Percentiles rank a stretch among this genome's conserved stretches.
Conservation (phyloP, 2,329 filamentous ascomycete genomes). For the Xylaria sp. region DNA sequence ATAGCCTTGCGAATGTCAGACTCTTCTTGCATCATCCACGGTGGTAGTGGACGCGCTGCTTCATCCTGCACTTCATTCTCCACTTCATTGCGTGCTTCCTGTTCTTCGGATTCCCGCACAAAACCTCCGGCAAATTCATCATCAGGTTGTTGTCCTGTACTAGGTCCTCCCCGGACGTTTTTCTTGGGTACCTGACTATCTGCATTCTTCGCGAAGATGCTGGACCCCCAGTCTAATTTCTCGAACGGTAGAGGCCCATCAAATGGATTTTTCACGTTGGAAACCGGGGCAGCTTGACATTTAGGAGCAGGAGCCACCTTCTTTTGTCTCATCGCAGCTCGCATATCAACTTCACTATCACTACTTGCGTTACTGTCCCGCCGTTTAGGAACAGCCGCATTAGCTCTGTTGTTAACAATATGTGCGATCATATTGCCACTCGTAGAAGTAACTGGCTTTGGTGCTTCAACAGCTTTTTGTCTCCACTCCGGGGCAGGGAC, state of each 20-base stretch:
- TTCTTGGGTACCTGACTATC: slow-evolving; percentile 30
- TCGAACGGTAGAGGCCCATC: slow-evolving; percentile 89
- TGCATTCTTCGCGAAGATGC: slow-evolving; percentile 53
- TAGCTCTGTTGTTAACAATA: slow-evolving; percentile 74
- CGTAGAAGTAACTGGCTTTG: slow-evolving; percentile 54
- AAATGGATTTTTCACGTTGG: slow-evolving; percentile 65
- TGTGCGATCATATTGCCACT: slow-evolving; percentile 69
- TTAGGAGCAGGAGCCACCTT: slow-evolving; percentile 47
- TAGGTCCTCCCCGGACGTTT: slow-evolving; percentile 13
- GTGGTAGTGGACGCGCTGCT: slow-evolving; percentile 66
- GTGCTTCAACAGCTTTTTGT: slow-evolving; percentile 54
- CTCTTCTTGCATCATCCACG: slow-evolving; percentile 68
- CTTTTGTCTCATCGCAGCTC: slow-evolving; percentile 69
- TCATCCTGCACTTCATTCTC: slow-evolving; percentile 50
- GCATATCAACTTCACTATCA: slow-evolving; percentile 80
- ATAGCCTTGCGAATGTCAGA: slow-evolving; percentile 68
- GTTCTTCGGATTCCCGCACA: slow-evolving; percentile 32
- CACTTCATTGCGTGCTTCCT: slow-evolving; percentile 66
- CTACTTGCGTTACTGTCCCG: slow-evolving; percentile 59
- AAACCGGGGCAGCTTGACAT: slow-evolving; percentile 38
- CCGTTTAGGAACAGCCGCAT: slow-evolving; percentile 57
- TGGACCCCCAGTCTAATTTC: slow-evolving; percentile 72
- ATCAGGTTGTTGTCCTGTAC: slow-evolving; percentile 13
- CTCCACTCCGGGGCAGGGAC: slow-evolving; percentile 57
- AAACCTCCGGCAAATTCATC: slow-evolving; percentile 43